These are phyloP conservation scores for Collybia mongolica DNA, from an alignment of 768 basidiomycete genomes.

Conservation along the genomic window DNA sequence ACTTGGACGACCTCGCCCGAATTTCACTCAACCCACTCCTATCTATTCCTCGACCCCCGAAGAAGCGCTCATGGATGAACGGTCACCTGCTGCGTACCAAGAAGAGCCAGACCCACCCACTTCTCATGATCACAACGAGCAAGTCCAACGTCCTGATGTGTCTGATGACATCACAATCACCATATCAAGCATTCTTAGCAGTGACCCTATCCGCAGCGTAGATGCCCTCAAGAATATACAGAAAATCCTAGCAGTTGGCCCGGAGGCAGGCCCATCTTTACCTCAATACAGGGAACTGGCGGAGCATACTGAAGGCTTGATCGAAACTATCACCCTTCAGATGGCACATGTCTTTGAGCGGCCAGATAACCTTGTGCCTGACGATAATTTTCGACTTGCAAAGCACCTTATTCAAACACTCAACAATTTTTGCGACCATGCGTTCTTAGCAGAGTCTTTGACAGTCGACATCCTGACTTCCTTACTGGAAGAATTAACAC, in stretches of 20 bases:
- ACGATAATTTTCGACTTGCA: slow-evolving; percentile 88
- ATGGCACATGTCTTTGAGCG: slow-evolving; percentile 92
- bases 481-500: slow-evolving; percentile 88
- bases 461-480: slow-evolving; percentile 83
- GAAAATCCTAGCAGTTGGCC: slow-evolving; percentile 73
- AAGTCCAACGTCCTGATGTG: slow-evolving; percentile 27
- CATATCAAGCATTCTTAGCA: slow-evolving; percentile 88
- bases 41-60: slow-evolving; percentile 15
- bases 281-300: slow-evolving; percentile 76
- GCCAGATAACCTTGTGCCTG: slow-evolving; percentile 67
- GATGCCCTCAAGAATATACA: slow-evolving; percentile 94
- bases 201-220: slow-evolving; percentile 81
- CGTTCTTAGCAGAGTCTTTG: slow-evolving; percentile 82
- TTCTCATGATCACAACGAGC: slow-evolving; percentile 19
- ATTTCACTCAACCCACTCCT: slow-evolving; percentile 29
- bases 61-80: slow-evolving; percentile 22
- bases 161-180: slow-evolving; percentile 71
- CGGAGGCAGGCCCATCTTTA: slow-evolving; percentile 69
- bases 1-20: slow-evolving; percentile 62
- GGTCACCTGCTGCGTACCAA: neutral
- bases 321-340: slow-evolving; percentile 88
- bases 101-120: slow-evolving; percentile 2
- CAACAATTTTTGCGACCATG: slow-evolving; percentile 91
- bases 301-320: slow-evolving; percentile 77
- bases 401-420: slow-evolving; percentile 98